Evolutionary conservation across 2,329 filamentous ascomycete species (phyloP), one percentile per base, ranked within the genome.

Genomic region (Neoascochyta sp.): DNA sequence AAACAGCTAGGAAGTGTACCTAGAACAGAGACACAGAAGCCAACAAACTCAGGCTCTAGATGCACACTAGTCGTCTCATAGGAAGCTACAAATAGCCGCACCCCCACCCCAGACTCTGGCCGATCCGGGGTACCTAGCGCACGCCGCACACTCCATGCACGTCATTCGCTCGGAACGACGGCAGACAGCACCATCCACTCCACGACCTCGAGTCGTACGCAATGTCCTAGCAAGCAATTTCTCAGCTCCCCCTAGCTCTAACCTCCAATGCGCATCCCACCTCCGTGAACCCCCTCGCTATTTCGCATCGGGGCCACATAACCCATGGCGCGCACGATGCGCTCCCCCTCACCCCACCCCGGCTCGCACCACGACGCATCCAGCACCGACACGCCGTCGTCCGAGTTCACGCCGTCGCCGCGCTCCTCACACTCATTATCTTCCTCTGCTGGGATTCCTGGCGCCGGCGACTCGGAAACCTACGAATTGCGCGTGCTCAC

Each of bases 401-500:
- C 39, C 3, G 40, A 41, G 17, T 32, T 46, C 21, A 55, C 54
- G 5, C 53, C 52, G 3, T 49, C 43, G n/a, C 38, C 39, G 20
- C 45, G 40, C 16, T 46, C 52, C 6, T 47, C 52, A 9, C 7
- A 40, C 37, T 3, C 30, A 45, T 24, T 29, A 24, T 3, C 16
- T 40, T 7, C 36, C 37, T 4, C 17, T 44, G 22, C 27, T 32
- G 7, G n/a, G n/a, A n/a, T n/a, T n/a, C n/a, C n/a, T n/a, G n/a
- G n/a, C n/a, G n/a, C n/a, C n/a, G 30, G 40, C 8, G 46, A 42
- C 4, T 23, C 39, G 6, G 39, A 56, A 13, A 35, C 53, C 3
- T 56, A 56, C 29, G 51, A 60, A 32, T 16, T 60, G 14, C 43
- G 35, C 19, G 35, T 42, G 1, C 43, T 57, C n/a, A 32, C 44